These are phyloP conservation scores for Linderniella brevidens DNA, from an alignment of 257 asterid species.

Conservation along the genomic window DNA sequence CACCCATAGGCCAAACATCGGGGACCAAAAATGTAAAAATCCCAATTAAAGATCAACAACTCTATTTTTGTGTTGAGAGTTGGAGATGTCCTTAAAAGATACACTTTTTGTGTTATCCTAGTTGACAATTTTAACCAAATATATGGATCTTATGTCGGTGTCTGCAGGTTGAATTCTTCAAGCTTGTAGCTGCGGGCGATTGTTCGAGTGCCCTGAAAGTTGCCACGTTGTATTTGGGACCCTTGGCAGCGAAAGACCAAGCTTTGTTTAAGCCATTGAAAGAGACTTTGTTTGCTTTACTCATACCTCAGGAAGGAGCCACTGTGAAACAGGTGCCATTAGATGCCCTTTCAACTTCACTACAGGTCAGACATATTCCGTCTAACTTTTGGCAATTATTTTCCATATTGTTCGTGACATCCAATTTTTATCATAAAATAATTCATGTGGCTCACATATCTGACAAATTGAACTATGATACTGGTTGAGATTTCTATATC, in stretches of 20 bases:
- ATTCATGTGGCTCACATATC: neutral
- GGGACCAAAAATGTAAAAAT: too few species aligned
- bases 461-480: too few species aligned
- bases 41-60: too few species aligned
- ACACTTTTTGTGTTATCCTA: too few species aligned
- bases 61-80: too few species aligned
- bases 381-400: slow-evolving; percentile 1
- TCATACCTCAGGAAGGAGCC: slow-evolving; percentile 61
- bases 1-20: too few species aligned
- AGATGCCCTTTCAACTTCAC: slow-evolving; percentile 79
- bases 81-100: too few species aligned
- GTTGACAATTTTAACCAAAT: too few species aligned
- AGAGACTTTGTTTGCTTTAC: slow-evolving; percentile 72
- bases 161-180: slow-evolving; percentile 81
- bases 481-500: too few species aligned
- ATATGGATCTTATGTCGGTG: neutral
- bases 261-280: slow-evolving; percentile 71
- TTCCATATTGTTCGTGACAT: too few species aligned
- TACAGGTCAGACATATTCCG: slow-evolving; percentile 44
- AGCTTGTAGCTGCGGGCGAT: slow-evolving; percentile 61
- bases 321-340: slow-evolving; percentile 36
- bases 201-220: slow-evolving; percentile 65
- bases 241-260: slow-evolving; percentile 70
- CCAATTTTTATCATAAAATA: too few species aligned
- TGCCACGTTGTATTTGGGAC: slow-evolving; percentile 85